Conservation (phyloP, 352 stramenopile genomes). For the Peronospora farinosa region DNA sequence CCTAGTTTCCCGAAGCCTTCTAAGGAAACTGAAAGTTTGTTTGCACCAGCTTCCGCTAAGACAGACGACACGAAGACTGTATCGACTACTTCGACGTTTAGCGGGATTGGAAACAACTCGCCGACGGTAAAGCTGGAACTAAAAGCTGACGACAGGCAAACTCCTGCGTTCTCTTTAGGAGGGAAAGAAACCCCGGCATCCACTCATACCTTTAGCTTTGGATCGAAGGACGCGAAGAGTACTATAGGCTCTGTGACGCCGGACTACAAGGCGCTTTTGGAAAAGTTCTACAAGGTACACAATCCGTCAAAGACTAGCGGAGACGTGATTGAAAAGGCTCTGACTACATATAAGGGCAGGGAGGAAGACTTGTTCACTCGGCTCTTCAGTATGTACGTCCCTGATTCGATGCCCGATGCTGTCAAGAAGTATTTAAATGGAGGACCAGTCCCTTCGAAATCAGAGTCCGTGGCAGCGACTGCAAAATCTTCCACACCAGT, state of each 20-base stretch:
- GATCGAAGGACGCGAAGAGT: slow-evolving; percentile 14
- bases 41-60: slow-evolving; percentile 7
- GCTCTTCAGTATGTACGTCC: slow-evolving; percentile 59
- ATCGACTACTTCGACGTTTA: slow-evolving; percentile 7
- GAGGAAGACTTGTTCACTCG: slow-evolving; percentile 56
- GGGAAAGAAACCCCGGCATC: slow-evolving; percentile 23
- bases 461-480: slow-evolving; percentile 3
- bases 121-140: slow-evolving; percentile 19
- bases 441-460: slow-evolving; percentile 44
- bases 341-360: slow-evolving; percentile 45
- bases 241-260: slow-evolving; percentile 7
- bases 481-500: slow-evolving; percentile 18
- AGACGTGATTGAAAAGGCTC: slow-evolving; percentile 42
- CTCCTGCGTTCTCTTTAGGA: slow-evolving; percentile 25
- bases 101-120: slow-evolving; percentile 20
- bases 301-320: slow-evolving; percentile 42
- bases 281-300: slow-evolving; percentile 61
- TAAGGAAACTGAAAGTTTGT: slow-evolving; percentile 8
- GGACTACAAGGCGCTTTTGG: slow-evolving; percentile 47
- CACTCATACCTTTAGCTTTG: slow-evolving; percentile 25
- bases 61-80: slow-evolving; percentile 7
- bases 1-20: slow-evolving; percentile 30
- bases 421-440: slow-evolving; percentile 58
- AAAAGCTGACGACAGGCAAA: slow-evolving; percentile 8
- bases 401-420: slow-evolving; percentile 45